phyloP scores from a whole-genome alignment of 441 rosid species.

The Rhodomyrtus psidioides region DNA sequence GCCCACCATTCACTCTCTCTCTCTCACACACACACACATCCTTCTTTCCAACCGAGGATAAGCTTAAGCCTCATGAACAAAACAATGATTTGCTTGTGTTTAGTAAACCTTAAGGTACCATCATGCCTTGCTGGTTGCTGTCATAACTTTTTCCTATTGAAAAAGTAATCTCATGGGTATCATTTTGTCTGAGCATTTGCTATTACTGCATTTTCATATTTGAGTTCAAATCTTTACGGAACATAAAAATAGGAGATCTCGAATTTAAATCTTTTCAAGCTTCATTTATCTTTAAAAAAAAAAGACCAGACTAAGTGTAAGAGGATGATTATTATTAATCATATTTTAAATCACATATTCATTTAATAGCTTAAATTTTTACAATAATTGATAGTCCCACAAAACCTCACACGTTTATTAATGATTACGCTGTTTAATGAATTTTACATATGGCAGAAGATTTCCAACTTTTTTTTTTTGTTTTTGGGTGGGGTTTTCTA shows the following conservation, averaged over 20 bases:
- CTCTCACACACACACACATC: not conserved
- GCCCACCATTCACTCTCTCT: not conserved
- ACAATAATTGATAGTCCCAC: no score
- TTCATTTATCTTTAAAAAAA: no score
- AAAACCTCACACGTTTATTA: no score
- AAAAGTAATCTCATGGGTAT: not conserved
- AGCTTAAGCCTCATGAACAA: not conserved
- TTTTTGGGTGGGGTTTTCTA: not conserved
- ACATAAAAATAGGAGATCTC: accelerated
- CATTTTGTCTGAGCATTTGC: not conserved
- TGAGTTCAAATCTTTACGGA: no score
- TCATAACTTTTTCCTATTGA: not conserved
- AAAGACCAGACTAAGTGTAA: no score
- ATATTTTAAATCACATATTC: no score
- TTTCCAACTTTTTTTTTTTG: not conserved
- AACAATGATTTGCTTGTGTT: not conserved
- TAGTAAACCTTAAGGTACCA: not conserved
- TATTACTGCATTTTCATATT: not conserved
- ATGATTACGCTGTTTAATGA: not conserved
- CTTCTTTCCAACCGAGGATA: not conserved
- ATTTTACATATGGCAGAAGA: not conserved
- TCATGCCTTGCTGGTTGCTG: not conserved
- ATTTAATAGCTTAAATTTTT: no score
- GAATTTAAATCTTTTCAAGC: no score
- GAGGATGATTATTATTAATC: no score